These are phyloP conservation scores for Xylaria hypoxylon DNA, from an alignment of 2,329 filamentous ascomycete genomes.

Conservation along the genomic window DNA sequence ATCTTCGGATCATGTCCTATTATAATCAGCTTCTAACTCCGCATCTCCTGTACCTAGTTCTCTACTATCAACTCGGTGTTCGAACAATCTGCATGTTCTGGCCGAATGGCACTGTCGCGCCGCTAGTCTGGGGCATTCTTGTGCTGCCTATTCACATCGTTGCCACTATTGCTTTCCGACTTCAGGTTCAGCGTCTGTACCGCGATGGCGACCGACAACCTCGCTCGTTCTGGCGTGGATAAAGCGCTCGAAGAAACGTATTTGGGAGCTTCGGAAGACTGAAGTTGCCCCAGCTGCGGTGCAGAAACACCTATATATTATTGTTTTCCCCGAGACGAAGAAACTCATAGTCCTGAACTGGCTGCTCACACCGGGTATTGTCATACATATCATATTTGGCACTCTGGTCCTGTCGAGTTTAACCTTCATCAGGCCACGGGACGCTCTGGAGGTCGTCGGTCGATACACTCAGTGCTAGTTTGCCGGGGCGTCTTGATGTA, in stretches of 20 bases:
- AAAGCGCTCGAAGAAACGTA: neutral
- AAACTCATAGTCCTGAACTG: slow-evolving; percentile 11
- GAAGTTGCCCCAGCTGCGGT: neutral
- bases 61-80: slow-evolving; percentile 21
- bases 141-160: slow-evolving; percentile 19
- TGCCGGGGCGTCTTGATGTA: slow-evolving; percentile 23
- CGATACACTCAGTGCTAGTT: slow-evolving; percentile 19
- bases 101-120: slow-evolving; percentile 4
- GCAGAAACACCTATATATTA: slow-evolving; percentile 2
- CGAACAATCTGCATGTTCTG: slow-evolving; percentile 26
- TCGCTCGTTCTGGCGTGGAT: neutral
- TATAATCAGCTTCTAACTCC: neutral
- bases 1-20: neutral
- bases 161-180: neutral
- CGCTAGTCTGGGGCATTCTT: slow-evolving; percentile 15
- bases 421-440: slow-evolving; percentile 20
- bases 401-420: slow-evolving; percentile 23
- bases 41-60: neutral
- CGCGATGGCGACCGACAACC: neutral
- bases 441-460: slow-evolving; percentile 14
- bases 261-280: neutral
- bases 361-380: slow-evolving; percentile 12
- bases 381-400: slow-evolving; percentile 26
- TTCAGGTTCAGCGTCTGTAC: slow-evolving; percentile 1
- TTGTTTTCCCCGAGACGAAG: slow-evolving; percentile 1